Evolutionary conservation across 2,329 filamentous ascomycete genomes (phyloP).

Genomic region (Neocatenulostroma microsporum): DNA sequence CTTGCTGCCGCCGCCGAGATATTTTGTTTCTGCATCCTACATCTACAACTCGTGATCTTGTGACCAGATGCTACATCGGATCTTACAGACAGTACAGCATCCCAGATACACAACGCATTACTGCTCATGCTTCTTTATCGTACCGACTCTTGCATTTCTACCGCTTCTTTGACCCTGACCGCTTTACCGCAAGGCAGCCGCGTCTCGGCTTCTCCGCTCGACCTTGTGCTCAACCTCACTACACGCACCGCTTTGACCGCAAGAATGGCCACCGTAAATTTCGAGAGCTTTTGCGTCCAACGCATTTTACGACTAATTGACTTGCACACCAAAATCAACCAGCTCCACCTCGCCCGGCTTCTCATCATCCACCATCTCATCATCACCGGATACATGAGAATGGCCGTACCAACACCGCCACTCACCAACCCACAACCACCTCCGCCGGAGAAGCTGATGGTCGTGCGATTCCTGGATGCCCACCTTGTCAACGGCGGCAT

Average conservation of each 20-base stretch:
- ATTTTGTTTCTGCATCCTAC: not conserved
- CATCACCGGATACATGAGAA: not conserved
- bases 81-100: too few species aligned
- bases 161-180: not conserved
- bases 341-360: not conserved
- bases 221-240: constrained; percentile 6
- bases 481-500: constrained; percentile 11
- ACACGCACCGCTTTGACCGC: not conserved
- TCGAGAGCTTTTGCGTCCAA: not conserved
- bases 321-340: not conserved
- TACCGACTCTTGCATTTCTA: not conserved
- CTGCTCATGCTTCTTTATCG: not conserved
- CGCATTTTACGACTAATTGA: not conserved
- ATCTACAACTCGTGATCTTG: not conserved
- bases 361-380: not conserved
- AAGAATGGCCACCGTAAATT: not conserved
- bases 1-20: too few species aligned
- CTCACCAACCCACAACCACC: not conserved
- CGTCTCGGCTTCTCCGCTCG: not conserved
- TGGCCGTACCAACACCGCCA: not conserved
- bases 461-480: constrained; percentile 9
- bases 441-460: constrained; percentile 1
- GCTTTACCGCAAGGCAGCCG: not conserved
- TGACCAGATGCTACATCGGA: too few species aligned
- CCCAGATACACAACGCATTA: too few species aligned